Evolutionary conservation across 2,329 filamentous ascomycete species (phyloP).

Genomic region (Microsporum audouinii): DNA sequence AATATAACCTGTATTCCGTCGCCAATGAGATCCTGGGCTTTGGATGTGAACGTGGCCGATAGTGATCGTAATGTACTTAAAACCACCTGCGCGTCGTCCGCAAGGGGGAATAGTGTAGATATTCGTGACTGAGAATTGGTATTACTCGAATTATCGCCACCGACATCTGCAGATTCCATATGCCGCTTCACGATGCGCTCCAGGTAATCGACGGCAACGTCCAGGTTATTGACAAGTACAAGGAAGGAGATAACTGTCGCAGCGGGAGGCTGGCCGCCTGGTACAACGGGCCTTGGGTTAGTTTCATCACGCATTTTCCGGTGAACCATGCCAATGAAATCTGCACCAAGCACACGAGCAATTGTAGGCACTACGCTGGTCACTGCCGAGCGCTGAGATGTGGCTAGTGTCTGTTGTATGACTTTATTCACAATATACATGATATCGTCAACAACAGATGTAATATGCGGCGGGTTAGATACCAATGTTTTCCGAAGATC

Average conservation of each 20-base stretch:
- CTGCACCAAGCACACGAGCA: slow-evolving; percentile 66
- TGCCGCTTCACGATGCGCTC: slow-evolving; percentile 68
- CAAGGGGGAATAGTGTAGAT: slow-evolving; percentile 64
- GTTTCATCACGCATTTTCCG: slow-evolving; percentile 95
- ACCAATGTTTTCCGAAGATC: slow-evolving; percentile 60
- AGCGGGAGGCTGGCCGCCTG: slow-evolving; percentile 75
- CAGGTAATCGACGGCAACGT: slow-evolving; percentile 84
- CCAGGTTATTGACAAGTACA: slow-evolving; percentile 88
- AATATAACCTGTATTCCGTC: slow-evolving; percentile 82
- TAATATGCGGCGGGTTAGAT: slow-evolving; percentile 77
- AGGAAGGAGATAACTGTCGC: slow-evolving; percentile 81
- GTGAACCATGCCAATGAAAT: slow-evolving; percentile 95
- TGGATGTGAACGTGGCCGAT: slow-evolving; percentile 59
- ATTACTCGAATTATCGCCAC: slow-evolving; percentile 19
- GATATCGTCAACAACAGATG: slow-evolving; percentile 91
- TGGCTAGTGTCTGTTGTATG: slow-evolving; percentile 73
- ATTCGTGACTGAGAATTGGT: slow-evolving; percentile 30
- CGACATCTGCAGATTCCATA: slow-evolving; percentile 37
- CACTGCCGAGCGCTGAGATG: slow-evolving; percentile 68
- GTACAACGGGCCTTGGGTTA: slow-evolving; percentile 68
- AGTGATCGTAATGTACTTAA: slow-evolving; percentile 56
- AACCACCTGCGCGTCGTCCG: slow-evolving; percentile 61
- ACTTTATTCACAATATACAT: slow-evolving; percentile 98
- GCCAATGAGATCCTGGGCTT: slow-evolving; percentile 67
- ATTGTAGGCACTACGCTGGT: slow-evolving; percentile 67